These are phyloP conservation scores for Cladosporium sp. DNA, from an alignment of 2,329 filamentous ascomycete species.

Conservation along the genomic window DNA sequence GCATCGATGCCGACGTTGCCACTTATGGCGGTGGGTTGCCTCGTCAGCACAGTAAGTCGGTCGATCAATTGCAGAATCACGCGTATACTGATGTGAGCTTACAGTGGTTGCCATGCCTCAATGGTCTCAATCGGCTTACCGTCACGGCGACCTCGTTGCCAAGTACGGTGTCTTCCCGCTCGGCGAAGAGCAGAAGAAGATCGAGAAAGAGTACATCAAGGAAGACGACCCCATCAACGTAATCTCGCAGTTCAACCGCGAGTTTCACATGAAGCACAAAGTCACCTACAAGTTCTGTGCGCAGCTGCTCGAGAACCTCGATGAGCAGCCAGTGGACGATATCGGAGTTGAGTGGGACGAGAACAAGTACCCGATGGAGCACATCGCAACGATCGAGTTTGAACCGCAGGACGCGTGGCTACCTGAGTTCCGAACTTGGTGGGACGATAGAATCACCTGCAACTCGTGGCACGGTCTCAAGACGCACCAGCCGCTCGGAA, in stretches of 20 bases:
- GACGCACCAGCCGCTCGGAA: slow-evolving; percentile 41
- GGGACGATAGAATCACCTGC: slow-evolving; percentile 43
- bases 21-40: slow-evolving; percentile 32
- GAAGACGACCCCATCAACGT: slow-evolving; percentile 36
- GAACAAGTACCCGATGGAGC: slow-evolving; percentile 36
- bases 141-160: slow-evolving; percentile 37
- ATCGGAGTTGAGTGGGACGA: slow-evolving; percentile 37
- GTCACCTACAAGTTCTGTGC: slow-evolving; percentile 38
- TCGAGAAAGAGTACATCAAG: slow-evolving; percentile 30
- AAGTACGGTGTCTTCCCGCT: slow-evolving; percentile 37
- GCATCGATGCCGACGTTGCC: slow-evolving; percentile 35
- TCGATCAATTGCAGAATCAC: neutral
- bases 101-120: slow-evolving; percentile 39
- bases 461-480: slow-evolving; percentile 44
- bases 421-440: slow-evolving; percentile 43
- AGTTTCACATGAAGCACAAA: slow-evolving; percentile 37
- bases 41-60: slow-evolving; percentile 33
- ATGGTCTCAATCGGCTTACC: slow-evolving; percentile 38
- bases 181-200: slow-evolving; percentile 31
- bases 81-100: neutral
- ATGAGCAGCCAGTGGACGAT: slow-evolving; percentile 39
- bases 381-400: slow-evolving; percentile 40
- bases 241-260: slow-evolving; percentile 34
- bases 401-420: slow-evolving; percentile 43
- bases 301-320: slow-evolving; percentile 36